phyloP scores from a whole-genome alignment of 169 alveolate species.

The Plasmodium fragile region DNA sequence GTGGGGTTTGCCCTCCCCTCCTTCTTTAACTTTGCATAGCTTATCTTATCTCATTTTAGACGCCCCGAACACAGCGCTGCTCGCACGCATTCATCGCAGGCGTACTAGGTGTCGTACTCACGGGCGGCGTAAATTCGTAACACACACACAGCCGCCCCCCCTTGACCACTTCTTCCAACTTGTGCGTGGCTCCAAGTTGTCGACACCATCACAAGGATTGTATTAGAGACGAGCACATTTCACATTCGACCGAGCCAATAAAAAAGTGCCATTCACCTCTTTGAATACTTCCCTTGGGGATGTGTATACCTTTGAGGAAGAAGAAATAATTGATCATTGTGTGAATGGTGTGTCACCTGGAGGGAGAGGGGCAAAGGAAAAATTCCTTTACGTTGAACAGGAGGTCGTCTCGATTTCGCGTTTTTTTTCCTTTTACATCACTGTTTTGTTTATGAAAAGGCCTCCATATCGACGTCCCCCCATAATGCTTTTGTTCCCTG shows the following conservation, averaged over 20 bases:
- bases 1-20: neutral
- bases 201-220: neutral
- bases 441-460: neutral
- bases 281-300: neutral
- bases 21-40: neutral
- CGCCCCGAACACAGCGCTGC: neutral
- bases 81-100: neutral
- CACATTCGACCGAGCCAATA: neutral
- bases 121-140: neutral
- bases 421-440: neutral
- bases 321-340: neutral
- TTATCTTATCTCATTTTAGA: neutral
- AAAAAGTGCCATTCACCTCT: neutral
- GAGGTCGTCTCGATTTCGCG: neutral
- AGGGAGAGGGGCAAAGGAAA: neutral
- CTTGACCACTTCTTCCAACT: neutral
- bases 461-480: neutral
- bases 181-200: neutral
- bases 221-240: neutral
- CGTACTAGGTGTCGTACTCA: neutral
- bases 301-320: neutral
- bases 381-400: neutral
- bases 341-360: neutral
- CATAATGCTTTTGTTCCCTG: neutral
- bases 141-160: neutral